A percentile compares a stretch with the other conserved stretches of the same genome.
These are phyloP conservation scores for Samsoniella hepiali DNA, from an alignment of 2,329 filamentous ascomycete genomes.

Conservation along the genomic window DNA sequence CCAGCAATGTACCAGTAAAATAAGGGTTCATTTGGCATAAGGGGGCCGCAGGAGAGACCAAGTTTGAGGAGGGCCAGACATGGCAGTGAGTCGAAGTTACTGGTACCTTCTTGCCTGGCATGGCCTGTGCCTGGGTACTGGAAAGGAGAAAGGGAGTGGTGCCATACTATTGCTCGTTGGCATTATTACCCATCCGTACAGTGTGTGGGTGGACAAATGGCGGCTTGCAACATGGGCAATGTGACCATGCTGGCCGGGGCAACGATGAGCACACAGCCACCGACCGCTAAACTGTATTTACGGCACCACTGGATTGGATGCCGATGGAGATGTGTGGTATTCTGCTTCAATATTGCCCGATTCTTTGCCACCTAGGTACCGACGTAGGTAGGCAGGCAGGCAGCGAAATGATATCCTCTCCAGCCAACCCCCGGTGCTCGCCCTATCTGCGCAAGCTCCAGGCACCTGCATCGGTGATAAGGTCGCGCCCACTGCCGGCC, in stretches of 20 bases:
- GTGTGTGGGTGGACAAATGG: background rate
- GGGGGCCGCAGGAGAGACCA: constrained; percentile 5
- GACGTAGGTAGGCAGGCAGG: no score
- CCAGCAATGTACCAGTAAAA: background rate
- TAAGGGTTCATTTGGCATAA: constrained; percentile 6
- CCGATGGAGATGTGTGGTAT: background rate
- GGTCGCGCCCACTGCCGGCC: background rate
- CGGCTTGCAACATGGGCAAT: background rate
- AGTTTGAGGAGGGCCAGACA: background rate
- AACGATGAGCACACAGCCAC: constrained; percentile 1
- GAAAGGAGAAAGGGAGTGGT: background rate
- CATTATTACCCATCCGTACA: background rate
- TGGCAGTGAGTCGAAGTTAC: background rate
- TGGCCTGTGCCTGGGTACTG: no score
- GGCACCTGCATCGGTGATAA: constrained; percentile 11
- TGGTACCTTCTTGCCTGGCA: no score
- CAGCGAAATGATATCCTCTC: no score
- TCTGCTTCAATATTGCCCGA: no score
- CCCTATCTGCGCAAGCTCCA: background rate
- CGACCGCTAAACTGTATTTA: background rate
- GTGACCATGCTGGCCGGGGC: constrained; percentile 3
- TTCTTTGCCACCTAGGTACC: no score
- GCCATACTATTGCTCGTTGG: constrained; percentile 7
- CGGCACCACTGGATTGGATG: background rate
- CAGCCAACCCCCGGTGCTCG: background rate